Base-by-base conservation (phyloP, 331 rosid genomes). In the Malus hybrid region DNA sequence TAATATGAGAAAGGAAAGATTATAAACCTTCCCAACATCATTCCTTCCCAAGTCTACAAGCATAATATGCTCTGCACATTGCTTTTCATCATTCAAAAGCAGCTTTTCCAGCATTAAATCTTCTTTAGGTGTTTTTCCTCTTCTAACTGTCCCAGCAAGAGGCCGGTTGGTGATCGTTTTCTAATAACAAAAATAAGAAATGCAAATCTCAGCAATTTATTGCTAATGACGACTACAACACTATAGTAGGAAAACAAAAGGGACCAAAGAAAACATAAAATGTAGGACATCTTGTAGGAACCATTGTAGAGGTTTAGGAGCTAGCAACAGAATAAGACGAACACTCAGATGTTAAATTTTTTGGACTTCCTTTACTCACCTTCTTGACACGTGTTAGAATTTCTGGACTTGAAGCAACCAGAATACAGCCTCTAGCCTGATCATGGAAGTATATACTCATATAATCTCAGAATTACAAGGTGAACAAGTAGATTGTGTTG, bases 341-440 rank as follows among this genome's bases (percentile, higher is more conserved):
- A 72, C 52, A 70, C 24, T 22, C 46, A 48, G 9, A 12, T 33
- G 16, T 31, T 22, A 15, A 0, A 74, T 19, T 24, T 24, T 31
- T 16, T 2, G 12, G 8, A 59, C 61, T 48, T 59, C 10, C 8
- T 65, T 81, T 54, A 55, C 77, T 52, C 69, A 90, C 97, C 84
- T 92, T 81, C 85, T 88, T 91, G 70, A 92, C 87, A 10, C 88
- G 89, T 3, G 97, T 90, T 74, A 94, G 99, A 83, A 94, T 90
- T 80, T 94, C 99, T 22, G 99, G 99, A 82, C 99, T 94, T 67
- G 96, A 91, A 86, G 99, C 95, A 86, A 87, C 97, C 60, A 94
- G 83, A 80, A 92, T 88, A 76, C 96, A 87, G 69, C 99, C 99
- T 83, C 99, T 79, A 65, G 95, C 99, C 99, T 94, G 92, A 80